phyloP scores from a whole-genome alignment of 2,329 filamentous ascomycete species.

The Diatrype stigma region DNA sequence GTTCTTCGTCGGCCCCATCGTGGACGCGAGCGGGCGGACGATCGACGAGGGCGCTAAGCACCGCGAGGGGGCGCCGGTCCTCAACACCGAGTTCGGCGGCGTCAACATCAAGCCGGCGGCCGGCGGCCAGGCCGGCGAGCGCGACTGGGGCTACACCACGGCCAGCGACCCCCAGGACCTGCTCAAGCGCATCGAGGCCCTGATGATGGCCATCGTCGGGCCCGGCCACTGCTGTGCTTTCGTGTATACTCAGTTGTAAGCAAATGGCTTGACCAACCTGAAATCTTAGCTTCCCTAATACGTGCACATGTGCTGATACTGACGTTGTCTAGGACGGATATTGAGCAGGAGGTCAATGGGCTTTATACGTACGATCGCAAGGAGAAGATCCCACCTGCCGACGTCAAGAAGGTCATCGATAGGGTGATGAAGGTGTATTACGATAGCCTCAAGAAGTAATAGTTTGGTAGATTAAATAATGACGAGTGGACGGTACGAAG shows the following conservation, averaged over 20 bases:
- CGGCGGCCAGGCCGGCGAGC: slow-evolving; percentile 33
- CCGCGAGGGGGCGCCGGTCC: slow-evolving; percentile 50
- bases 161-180: slow-evolving; percentile 57
- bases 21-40: slow-evolving; percentile 13
- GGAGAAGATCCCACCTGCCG: slow-evolving; percentile 54
- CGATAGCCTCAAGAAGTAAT: slow-evolving; percentile 16
- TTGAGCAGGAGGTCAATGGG: slow-evolving; percentile 67
- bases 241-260: slow-evolving; percentile 63
- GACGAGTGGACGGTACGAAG: too few species aligned
- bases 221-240: slow-evolving; percentile 57
- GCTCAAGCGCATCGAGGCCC: slow-evolving; percentile 51
- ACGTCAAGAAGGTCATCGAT: slow-evolving; percentile 56
- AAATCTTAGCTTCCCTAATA: not conserved
- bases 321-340: slow-evolving; percentile 40
- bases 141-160: slow-evolving; percentile 67
- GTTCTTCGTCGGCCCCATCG: slow-evolving; percentile 50
- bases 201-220: slow-evolving; percentile 54
- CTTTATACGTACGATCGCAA: slow-evolving; percentile 59
- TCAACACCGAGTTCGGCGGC: slow-evolving; percentile 66
- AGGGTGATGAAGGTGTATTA: slow-evolving; percentile 46
- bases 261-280: not conserved
- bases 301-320: slow-evolving; percentile 11
- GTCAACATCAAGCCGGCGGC: slow-evolving; percentile 58
- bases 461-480: too few species aligned
- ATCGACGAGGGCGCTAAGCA: slow-evolving; percentile 49